These are phyloP conservation scores for Metschnikowia reukaufii DNA, from an alignment of 805 yeast genomes.

Conservation along the genomic window DNA sequence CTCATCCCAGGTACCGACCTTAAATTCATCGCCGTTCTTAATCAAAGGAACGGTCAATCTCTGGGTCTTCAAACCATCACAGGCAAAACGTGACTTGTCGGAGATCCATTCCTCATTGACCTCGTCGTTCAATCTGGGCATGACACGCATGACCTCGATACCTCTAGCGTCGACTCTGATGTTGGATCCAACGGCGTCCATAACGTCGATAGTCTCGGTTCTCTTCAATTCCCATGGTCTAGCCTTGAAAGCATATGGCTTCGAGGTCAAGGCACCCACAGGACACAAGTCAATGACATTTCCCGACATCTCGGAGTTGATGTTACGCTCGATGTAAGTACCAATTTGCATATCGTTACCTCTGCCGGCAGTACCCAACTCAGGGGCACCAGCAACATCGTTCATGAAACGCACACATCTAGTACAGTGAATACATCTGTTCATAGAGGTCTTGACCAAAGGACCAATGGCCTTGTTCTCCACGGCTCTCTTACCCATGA, in stretches of 20 bases:
- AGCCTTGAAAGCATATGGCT: slow-evolving; percentile 90
- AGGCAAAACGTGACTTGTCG: slow-evolving; percentile 82
- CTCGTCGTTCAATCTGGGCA: slow-evolving; percentile 84
- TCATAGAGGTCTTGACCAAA: slow-evolving; percentile 84
- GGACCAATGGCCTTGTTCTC: slow-evolving; percentile 92
- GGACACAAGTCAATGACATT: slow-evolving; percentile 87
- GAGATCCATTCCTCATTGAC: slow-evolving; percentile 90
- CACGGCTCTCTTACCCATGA: slow-evolving; percentile 83
- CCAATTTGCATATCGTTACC: slow-evolving; percentile 93
- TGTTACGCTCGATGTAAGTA: slow-evolving; percentile 80
- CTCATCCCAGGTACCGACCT: slow-evolving; percentile 83
- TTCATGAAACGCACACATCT: slow-evolving; percentile 87
- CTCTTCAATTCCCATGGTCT: slow-evolving; percentile 92
- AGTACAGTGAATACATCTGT: slow-evolving; percentile 90
- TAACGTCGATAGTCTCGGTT: slow-evolving; percentile 82
- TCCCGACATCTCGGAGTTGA: slow-evolving; percentile 83
- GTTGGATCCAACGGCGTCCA: slow-evolving; percentile 81
- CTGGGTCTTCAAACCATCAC: slow-evolving; percentile 84
- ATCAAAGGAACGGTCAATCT: slow-evolving; percentile 79
- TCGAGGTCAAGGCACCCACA: slow-evolving; percentile 86
- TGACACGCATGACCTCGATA: slow-evolving; percentile 79
- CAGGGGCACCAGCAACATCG: slow-evolving; percentile 92
- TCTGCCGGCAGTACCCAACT: slow-evolving; percentile 84
- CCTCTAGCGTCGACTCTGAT: slow-evolving; percentile 86
- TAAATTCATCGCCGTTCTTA: slow-evolving; percentile 66